Evolutionary conservation across 164 flowering plant genomes (phyloP).

Genomic region (Aristolochia fimbriata): DNA sequence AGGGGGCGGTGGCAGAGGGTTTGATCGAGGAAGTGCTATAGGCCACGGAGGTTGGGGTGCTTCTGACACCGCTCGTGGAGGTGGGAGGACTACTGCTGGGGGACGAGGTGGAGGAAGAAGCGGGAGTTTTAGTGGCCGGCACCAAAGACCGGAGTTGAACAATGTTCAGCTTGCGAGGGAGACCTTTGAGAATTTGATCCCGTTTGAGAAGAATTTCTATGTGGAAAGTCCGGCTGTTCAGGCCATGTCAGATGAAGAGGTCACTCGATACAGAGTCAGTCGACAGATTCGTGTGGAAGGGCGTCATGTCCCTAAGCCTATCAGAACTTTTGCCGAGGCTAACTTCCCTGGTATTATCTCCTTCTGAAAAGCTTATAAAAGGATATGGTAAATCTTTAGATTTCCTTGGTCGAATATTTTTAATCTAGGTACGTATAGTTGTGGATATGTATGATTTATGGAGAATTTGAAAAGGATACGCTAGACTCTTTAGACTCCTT

Average conservation of each 20-base stretch:
- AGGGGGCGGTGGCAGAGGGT: constrained; percentile 23
- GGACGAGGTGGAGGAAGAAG: constrained; percentile 32
- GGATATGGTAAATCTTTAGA: not conserved
- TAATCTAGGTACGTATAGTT: too few species aligned
- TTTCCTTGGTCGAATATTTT: not conserved
- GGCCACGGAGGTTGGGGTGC: constrained; percentile 21
- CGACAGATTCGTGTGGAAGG: constrained; percentile 89
- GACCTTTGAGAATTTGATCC: constrained; percentile 64
- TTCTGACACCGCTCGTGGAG: constrained; percentile 14
- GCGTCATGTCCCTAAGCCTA: constrained; percentile 73
- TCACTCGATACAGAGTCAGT: constrained; percentile 36
- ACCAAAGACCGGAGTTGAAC: constrained; percentile 48
- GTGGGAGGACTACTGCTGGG: constrained; percentile 9
- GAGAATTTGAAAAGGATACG: too few species aligned
- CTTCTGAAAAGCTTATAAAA: not conserved
- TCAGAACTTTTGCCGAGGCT: constrained; percentile 67
- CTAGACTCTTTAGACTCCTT: too few species aligned
- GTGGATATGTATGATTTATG: too few species aligned
- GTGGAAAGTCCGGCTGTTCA: constrained; percentile 55
- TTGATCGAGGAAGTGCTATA: constrained; percentile 12
- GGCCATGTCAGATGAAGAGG: constrained; percentile 81
- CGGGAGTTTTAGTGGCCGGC: constrained; percentile 35
- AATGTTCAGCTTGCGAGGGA: constrained; percentile 63
- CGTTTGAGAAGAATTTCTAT: constrained; percentile 85
- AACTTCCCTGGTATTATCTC: constrained; percentile 63